Conservation (phyloP, 345 rosid species). For the Arabis hirsuta region DNA sequence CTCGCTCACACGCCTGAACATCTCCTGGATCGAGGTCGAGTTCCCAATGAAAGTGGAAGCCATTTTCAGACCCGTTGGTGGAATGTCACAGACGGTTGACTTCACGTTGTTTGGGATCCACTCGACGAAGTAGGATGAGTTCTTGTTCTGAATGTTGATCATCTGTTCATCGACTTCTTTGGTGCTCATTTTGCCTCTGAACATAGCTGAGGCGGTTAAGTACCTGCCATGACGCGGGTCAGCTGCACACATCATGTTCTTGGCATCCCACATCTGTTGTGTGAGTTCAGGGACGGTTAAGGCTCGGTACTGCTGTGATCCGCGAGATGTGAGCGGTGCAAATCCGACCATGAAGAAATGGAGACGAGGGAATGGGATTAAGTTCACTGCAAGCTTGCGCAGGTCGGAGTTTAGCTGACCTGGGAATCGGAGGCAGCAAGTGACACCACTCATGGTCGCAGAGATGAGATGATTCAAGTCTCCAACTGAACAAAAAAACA, state of each 20-base stretch:
- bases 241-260: slow-evolving; percentile 89
- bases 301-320: slow-evolving; percentile 74
- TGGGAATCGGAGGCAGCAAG: slow-evolving; percentile 77
- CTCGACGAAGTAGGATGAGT: slow-evolving; percentile 75
- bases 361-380: slow-evolving; percentile 76
- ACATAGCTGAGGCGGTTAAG: slow-evolving; percentile 80
- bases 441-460: slow-evolving; percentile 82
- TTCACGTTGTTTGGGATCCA: slow-evolving; percentile 87
- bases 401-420: slow-evolving; percentile 82
- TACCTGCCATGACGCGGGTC: slow-evolving; percentile 81
- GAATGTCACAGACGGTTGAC: slow-evolving; percentile 80
- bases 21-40: slow-evolving; percentile 80
- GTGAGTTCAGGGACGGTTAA: slow-evolving; percentile 81
- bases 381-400: slow-evolving; percentile 73
- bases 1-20: slow-evolving; percentile 77
- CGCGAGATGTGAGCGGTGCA: slow-evolving; percentile 76
- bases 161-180: slow-evolving; percentile 82
- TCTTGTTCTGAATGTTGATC: slow-evolving; percentile 82
- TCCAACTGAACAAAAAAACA: slow-evolving; percentile 50
- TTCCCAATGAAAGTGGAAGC: slow-evolving; percentile 82
- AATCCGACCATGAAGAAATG: slow-evolving; percentile 84
- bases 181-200: slow-evolving; percentile 84
- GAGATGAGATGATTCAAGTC: slow-evolving; percentile 78
- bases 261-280: slow-evolving; percentile 86
- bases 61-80: slow-evolving; percentile 78